Evolutionary conservation across 1,139 yeast species (phyloP).

Genomic region (Yamadazyma epiphylla): DNA sequence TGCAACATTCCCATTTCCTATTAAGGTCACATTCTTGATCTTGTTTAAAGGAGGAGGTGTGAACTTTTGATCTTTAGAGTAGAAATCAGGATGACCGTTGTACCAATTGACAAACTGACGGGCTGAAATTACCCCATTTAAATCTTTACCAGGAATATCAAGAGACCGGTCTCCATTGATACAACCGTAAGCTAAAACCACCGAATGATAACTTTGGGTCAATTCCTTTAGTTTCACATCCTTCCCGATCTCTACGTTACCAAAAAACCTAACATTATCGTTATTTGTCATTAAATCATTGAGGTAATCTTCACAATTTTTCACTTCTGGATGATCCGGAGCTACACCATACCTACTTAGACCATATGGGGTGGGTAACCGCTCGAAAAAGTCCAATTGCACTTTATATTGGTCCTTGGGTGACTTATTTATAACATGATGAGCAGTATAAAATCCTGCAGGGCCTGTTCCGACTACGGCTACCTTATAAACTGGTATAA

Average conservation of each 20-base stretch:
- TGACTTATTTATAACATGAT: slow-evolving; percentile 58
- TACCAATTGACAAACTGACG: slow-evolving; percentile 94
- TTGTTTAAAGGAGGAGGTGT: slow-evolving; percentile 52
- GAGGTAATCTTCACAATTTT: slow-evolving; percentile 81
- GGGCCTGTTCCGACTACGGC: slow-evolving; percentile 96
- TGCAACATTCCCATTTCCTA: slow-evolving; percentile 99
- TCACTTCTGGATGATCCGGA: slow-evolving; percentile 98
- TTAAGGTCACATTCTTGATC: slow-evolving; percentile 65
- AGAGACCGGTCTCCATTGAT: slow-evolving; percentile 53
- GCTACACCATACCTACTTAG: slow-evolving; percentile 95
- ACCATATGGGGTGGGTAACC: slow-evolving; percentile 88
- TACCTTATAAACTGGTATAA: slow-evolving; percentile 24
- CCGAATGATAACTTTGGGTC: slow-evolving; percentile 58
- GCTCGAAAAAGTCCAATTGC: slow-evolving; percentile 66
- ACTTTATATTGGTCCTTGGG: slow-evolving; percentile 31
- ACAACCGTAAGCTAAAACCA: slow-evolving; percentile 84
- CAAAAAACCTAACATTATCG: slow-evolving; percentile 56
- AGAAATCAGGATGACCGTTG: slow-evolving; percentile 75
- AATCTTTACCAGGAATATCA: slow-evolving; percentile 57
- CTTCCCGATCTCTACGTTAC: slow-evolving; percentile 65
- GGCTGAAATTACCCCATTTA: slow-evolving; percentile 73
- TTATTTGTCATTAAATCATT: slow-evolving; percentile 46
- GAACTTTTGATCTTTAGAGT: slow-evolving; percentile 22
- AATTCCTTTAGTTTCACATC: slow-evolving; percentile 52
- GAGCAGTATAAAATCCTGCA: slow-evolving; percentile 89